Conservation (phyloP, 768 basidiomycete species). For the Podaxis sp. region DNA sequence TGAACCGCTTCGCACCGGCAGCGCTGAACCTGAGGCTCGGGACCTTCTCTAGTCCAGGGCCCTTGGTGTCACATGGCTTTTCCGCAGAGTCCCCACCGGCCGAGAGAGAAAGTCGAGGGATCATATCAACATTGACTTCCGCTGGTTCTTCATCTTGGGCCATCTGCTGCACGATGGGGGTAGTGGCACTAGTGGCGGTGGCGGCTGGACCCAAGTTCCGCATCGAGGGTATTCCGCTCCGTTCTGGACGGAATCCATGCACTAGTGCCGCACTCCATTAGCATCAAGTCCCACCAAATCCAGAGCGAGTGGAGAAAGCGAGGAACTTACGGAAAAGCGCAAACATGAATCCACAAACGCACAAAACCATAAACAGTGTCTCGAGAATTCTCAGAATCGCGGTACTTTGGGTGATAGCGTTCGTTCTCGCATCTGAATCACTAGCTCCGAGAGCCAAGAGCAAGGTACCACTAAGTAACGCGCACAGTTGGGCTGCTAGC, state of each 20-base stretch:
- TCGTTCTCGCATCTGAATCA: background rate
- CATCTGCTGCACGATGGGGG: background rate
- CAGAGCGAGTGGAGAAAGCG: background rate
- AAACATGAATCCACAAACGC: slow-evolving; percentile 1
- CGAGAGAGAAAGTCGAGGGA: background rate
- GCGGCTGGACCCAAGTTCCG: background rate
- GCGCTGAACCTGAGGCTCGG: background rate
- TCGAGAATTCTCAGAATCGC: background rate
- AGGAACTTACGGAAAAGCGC: slow-evolving; percentile 8
- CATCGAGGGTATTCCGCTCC: background rate
- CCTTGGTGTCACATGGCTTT: background rate
- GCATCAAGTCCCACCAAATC: background rate
- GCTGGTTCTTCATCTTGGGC: background rate
- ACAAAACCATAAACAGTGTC: background rate
- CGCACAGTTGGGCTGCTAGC: background rate
- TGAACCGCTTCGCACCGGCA: background rate
- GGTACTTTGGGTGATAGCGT: background rate
- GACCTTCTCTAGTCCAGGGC: background rate
- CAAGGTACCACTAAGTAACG: background rate
- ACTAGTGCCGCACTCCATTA: background rate
- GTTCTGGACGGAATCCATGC: background rate
- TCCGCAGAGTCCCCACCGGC: slow-evolving; percentile 1
- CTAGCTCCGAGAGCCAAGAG: background rate
- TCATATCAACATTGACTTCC: background rate
- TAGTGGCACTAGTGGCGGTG: background rate